Percentiles rank a stretch among this genome's conserved stretches.
These are phyloP conservation scores for Acanthochlamys bracteata DNA, from an alignment of 106 monocot genomes.

Conservation along the genomic window DNA sequence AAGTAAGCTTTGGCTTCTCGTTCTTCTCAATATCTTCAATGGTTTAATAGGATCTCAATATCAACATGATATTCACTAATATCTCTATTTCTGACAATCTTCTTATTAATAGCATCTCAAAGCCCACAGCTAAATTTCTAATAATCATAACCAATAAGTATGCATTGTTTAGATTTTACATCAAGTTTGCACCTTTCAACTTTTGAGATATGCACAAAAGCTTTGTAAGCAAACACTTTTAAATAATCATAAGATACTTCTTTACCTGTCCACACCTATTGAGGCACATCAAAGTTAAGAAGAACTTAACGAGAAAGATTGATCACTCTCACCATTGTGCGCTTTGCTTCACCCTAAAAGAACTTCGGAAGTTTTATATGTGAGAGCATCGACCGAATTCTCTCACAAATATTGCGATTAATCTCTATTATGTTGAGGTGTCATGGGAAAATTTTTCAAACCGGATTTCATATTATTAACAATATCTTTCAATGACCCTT, in stretches of 20 bases:
- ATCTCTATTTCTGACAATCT: conserved; percentile 2
- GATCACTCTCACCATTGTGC: conserved; percentile 4
- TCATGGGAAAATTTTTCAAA: conserved; percentile 1
- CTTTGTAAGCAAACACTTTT: conserved; percentile 3
- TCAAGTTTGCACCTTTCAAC: conserved; percentile 12
- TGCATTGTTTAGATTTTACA: not conserved
- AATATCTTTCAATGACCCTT: not conserved
- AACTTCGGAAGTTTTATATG: conserved; percentile 1
- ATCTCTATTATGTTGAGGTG: conserved; percentile 9
- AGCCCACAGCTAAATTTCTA: conserved; percentile 1
- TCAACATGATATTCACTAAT: not conserved
- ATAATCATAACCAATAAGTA: conserved; percentile 3
- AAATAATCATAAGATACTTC: conserved; percentile 4
- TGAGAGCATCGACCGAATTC: not conserved
- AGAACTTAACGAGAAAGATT: conserved; percentile 1
- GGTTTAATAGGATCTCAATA: too few species aligned
- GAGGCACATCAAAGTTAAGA: conserved; percentile 2
- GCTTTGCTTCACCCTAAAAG: not conserved
- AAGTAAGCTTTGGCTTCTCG: too few species aligned
- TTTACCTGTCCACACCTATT: conserved; percentile 4
- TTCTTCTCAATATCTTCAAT: conserved; percentile 6
- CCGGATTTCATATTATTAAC: not conserved
- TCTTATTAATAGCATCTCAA: not conserved
- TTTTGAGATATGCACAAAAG: conserved; percentile 6
- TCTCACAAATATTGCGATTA: not conserved